Base-by-base conservation (phyloP, 306 rosid species). In the Cyclanthera cordifolia region DNA sequence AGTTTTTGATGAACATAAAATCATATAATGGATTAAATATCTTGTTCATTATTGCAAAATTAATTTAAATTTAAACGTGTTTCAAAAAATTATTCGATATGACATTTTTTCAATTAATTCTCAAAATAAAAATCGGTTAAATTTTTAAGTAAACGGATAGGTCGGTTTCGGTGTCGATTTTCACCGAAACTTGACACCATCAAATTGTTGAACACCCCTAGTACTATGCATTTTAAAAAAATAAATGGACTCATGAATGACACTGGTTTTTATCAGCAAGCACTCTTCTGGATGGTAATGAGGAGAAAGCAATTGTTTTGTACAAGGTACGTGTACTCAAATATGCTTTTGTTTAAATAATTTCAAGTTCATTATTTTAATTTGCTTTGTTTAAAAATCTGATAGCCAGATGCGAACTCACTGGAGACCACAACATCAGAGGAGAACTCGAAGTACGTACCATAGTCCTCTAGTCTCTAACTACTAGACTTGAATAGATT, bases 281-380 rank as follows among this genome's bases (percentile, higher is more conserved):
- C 84, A 90, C 73, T 67, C 74, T 79, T 48, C 80, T 68, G 53
- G 97, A 90, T 76, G 56, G 73, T 46, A 81, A 87, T 51, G 96
- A 94, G 74, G 99, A 94, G 83, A 90, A 80, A 82, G 95, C 97
- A 51, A 90, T 94, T 75, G 91, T 94, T 60, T 87, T 94, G 55
- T 94, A 88, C 76, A 78, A 82, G 95, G 99, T 94, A 75, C 58
- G 82, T 67, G 45, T 56, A 75, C 34, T 71, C 76, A 14, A 63
- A 47, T 72, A 39, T 32, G 72, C 56, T 66, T 61, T 23, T 69
- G 43, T 6, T 6, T 14, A 37, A 70, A 54, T 25, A 6, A 11
- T 1, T 23, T 70, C 21, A 50, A 14, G 14, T 19, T 52, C 9
- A 52, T 50, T 49, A 70, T 70, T 19, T 72, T 83, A 50, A 77